These are phyloP conservation scores for Sporothrix curviconia DNA, from an alignment of 2,329 filamentous ascomycete genomes.

Conservation along the genomic window DNA sequence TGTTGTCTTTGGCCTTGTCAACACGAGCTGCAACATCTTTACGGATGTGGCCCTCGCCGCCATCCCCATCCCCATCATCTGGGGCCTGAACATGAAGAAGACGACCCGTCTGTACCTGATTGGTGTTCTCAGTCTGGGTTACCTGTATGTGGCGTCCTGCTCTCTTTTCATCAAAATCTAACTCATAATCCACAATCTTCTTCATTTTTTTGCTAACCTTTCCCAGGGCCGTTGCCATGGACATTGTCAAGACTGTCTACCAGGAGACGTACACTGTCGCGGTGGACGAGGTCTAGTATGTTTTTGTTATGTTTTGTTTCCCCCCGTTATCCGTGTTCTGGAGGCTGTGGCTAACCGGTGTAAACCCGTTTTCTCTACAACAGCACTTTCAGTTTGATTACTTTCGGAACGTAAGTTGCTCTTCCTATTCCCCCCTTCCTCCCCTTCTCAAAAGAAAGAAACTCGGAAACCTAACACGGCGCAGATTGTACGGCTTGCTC, in stretches of 20 bases:
- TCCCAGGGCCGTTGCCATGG: slow-evolving; percentile 32
- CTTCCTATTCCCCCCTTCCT: neutral
- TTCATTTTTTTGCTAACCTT: neutral
- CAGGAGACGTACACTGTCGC: slow-evolving; percentile 29
- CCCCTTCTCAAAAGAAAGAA: too few species aligned
- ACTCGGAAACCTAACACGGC: slow-evolving; percentile 12
- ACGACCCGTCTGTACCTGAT: slow-evolving; percentile 34
- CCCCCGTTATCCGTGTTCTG: slow-evolving; percentile 13
- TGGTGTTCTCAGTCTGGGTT: slow-evolving; percentile 36
- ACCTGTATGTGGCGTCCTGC: slow-evolving; percentile 27
- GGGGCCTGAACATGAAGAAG: slow-evolving; percentile 34
- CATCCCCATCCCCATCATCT: slow-evolving; percentile 36
- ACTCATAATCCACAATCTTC: too few species aligned
- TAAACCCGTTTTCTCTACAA: neutral
- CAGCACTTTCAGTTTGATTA: slow-evolving; percentile 4
- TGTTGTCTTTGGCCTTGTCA: slow-evolving; percentile 37
- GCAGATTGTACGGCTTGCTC: slow-evolving; percentile 35
- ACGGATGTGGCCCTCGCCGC: slow-evolving; percentile 39
- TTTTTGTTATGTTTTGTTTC: slow-evolving; percentile 21
- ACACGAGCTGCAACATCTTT: slow-evolving; percentile 33
- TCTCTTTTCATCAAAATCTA: too few species aligned
- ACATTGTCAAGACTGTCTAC: slow-evolving; percentile 33
- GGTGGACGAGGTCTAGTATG: slow-evolving; percentile 30
- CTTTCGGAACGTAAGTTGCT: slow-evolving; percentile 29
- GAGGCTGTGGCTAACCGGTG: neutral